A percentile compares a stretch with the other conserved stretches of the same genome.
These are phyloP conservation scores for Gossypium gossypioides DNA, from an alignment of 441 rosid genomes.

Conservation along the genomic window DNA sequence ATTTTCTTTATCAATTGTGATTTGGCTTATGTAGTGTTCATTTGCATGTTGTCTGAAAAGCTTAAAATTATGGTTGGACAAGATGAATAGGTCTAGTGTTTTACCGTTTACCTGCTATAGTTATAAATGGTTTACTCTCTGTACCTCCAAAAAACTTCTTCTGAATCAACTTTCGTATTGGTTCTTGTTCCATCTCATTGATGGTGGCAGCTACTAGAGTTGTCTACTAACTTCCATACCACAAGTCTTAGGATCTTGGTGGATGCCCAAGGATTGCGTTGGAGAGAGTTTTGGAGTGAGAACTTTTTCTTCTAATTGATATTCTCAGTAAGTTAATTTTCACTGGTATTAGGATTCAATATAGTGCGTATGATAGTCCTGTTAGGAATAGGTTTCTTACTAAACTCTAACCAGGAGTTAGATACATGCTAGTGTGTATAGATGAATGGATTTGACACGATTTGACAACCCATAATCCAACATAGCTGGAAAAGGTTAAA, in stretches of 20 bases:
- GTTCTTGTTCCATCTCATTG: background rate
- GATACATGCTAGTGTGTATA: background rate
- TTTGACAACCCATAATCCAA: background rate
- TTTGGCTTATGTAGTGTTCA: background rate
- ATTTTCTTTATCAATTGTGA: background rate
- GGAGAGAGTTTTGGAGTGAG: conserved; percentile 5
- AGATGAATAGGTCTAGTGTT: background rate
- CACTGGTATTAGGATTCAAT: no score
- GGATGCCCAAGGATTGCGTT: background rate
- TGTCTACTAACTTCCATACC: background rate
- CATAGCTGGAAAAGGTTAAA: background rate
- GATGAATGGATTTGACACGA: background rate
- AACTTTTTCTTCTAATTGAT: background rate
- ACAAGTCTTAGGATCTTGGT: background rate
- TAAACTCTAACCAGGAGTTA: background rate
- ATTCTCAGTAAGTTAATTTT: background rate
- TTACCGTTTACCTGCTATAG: background rate
- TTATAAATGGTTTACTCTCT: background rate
- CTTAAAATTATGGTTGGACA: background rate
- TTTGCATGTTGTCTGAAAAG: background rate
- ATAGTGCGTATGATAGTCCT: background rate
- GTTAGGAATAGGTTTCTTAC: background rate
- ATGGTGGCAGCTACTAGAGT: background rate
- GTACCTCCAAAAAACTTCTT: background rate
- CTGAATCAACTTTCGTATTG: background rate